Percentiles rank a stretch among this genome's conserved stretches.
Conservation (phyloP, 371 early-diverging fungal species). For the Dichotomocladium elegans region DNA sequence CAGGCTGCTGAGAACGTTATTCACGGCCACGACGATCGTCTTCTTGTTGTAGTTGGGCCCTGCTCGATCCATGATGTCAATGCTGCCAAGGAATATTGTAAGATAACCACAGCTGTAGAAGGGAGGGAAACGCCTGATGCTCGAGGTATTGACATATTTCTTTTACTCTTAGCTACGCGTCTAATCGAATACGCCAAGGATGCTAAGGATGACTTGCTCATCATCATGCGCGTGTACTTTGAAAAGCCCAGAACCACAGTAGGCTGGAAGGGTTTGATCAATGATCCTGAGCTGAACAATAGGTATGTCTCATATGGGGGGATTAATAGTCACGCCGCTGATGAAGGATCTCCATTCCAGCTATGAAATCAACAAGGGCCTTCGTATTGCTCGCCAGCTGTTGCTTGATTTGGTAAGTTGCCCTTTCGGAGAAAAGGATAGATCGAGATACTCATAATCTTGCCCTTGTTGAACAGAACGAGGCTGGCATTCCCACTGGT, state of each 20-base stretch:
- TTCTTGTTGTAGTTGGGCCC: constrained; percentile 77
- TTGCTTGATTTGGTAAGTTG: constrained; percentile 64
- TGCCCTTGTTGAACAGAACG: constrained; percentile 31
- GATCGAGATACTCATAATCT: background rate
- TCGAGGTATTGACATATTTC: too few relatives aligned
- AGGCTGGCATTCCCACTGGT: constrained; percentile 80
- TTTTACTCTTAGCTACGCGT: constrained; percentile 21
- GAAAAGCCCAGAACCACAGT: constrained; percentile 94
- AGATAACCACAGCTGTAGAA: too few relatives aligned
- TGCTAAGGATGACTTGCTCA: constrained; percentile 66
- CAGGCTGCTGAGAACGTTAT: constrained; percentile 66
- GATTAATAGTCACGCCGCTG: background rate
- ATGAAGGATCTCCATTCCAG: too few relatives aligned
- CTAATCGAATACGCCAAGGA: constrained; percentile 58
- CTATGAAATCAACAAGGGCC: constrained; percentile 88
- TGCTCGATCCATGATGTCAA: constrained; percentile 92
- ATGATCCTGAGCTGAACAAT: constrained; percentile 70
- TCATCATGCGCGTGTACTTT: constrained; percentile 93
- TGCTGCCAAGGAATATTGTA: constrained; percentile 85
- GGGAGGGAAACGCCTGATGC: too few relatives aligned
- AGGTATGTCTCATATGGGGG: constrained; percentile 21
- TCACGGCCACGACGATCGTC: constrained; percentile 74
- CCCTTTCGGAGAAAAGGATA: too few relatives aligned
- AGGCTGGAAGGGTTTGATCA: constrained; percentile 91
- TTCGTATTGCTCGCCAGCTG: constrained; percentile 73